A percentile compares a stretch with the other conserved stretches of the same genome.
phyloP scores from a whole-genome alignment of 768 basidiomycete species.

The Tulasnella sp. region DNA sequence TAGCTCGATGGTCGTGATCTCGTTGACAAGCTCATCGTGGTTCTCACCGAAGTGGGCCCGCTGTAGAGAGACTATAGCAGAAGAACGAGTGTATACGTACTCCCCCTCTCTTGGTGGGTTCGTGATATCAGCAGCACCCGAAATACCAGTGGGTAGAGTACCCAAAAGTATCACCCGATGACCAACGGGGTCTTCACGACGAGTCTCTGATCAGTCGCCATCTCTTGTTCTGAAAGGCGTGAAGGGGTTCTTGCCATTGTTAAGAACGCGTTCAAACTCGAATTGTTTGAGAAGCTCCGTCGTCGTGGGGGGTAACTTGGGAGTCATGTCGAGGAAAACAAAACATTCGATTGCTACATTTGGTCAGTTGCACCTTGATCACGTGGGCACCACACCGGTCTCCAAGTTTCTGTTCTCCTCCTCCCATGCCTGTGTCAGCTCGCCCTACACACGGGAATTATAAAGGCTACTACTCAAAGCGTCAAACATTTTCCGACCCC shows the following conservation, averaged over 20 bases:
- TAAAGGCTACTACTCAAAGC: constrained; percentile 56
- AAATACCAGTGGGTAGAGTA: constrained; percentile 35
- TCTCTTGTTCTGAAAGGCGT: too few relatives aligned
- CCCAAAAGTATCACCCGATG: constrained; percentile 60
- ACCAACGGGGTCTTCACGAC: constrained; percentile 40
- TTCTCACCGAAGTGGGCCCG: constrained; percentile 61
- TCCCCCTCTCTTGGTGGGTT: too few relatives aligned
- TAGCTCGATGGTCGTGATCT: constrained; percentile 33
- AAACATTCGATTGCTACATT: neutral
- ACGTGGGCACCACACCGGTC: neutral
- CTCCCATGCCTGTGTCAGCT: neutral
- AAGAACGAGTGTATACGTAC: constrained; percentile 14
- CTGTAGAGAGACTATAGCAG: constrained; percentile 45
- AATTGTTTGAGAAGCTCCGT: constrained; percentile 34
- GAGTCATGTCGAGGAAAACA: neutral
- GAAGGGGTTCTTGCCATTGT: constrained; percentile 31
- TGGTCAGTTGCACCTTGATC: neutral
- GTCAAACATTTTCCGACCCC: constrained; percentile 46
- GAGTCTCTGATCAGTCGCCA: neutral
- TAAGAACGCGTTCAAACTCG: constrained; percentile 38
- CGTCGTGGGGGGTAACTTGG: neutral
- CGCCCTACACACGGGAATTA: constrained; percentile 59
- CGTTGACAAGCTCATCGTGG: too few relatives aligned
- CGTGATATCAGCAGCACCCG: too few relatives aligned
- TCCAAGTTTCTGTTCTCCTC: neutral